Conservation (phyloP, 2,329 filamentous ascomycete genomes). For the Trichoderma harzianum region DNA sequence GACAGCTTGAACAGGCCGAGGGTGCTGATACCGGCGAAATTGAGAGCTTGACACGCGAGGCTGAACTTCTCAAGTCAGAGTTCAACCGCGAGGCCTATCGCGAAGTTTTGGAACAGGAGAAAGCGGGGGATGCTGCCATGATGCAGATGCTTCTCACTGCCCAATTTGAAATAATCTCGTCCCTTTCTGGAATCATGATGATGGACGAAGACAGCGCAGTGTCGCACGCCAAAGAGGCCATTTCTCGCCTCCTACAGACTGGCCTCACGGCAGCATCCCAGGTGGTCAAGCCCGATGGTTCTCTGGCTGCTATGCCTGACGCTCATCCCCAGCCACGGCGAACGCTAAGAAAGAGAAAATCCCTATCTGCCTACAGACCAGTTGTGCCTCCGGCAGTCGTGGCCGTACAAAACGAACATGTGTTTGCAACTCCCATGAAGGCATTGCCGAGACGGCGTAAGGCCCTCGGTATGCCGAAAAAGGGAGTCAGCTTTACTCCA, state of each 20-base stretch:
- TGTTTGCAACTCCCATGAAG: conserved; percentile 56
- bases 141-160: conserved; percentile 82
- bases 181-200: conserved; percentile 73
- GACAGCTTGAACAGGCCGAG: conserved; percentile 64
- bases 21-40: conserved; percentile 57
- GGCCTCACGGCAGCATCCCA: conserved; percentile 74
- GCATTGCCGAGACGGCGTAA: conserved; percentile 79
- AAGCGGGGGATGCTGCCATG: conserved; percentile 69
- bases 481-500: conserved; percentile 77
- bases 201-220: conserved; percentile 85
- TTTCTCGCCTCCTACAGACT: conserved; percentile 72
- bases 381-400: conserved; percentile 44
- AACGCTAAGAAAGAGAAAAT: conserved; percentile 73
- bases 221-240: conserved; percentile 70
- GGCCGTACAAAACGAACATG: conserved; percentile 31
- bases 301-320: conserved; percentile 56
- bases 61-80: conserved; percentile 78
- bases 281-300: conserved; percentile 85
- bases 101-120: conserved; percentile 80
- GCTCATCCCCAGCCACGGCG: conserved; percentile 68
- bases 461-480: conserved; percentile 54
- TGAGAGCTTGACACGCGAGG: conserved; percentile 72
- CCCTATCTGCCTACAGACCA: conserved; percentile 41
- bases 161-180: conserved; percentile 86
- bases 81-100: conserved; percentile 76